Conservation (phyloP, 140 eudicot species). For the Ambrosia hybrid region DNA sequence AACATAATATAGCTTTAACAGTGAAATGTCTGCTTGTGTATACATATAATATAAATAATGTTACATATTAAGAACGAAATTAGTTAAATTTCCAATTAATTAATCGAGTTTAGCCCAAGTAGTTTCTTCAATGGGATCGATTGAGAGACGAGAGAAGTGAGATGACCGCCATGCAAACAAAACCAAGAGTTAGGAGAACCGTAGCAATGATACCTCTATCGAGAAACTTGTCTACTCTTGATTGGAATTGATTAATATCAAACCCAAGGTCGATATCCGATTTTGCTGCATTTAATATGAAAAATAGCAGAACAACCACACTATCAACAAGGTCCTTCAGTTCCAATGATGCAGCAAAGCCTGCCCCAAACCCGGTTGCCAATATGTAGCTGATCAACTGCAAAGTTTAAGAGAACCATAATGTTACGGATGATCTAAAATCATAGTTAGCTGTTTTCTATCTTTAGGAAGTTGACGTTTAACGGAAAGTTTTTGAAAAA, state of each 20-base stretch:
- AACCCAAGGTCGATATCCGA: neutral
- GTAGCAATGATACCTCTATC: constrained; percentile 34
- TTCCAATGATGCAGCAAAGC: constrained; percentile 44
- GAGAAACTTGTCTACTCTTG: constrained; percentile 19
- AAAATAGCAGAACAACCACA: constrained; percentile 8
- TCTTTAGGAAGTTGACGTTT: too few relatives aligned
- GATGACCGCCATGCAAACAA: constrained; percentile 36
- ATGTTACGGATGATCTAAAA: too few relatives aligned
- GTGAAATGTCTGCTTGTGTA: too few relatives aligned
- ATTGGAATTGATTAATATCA: constrained; percentile 11
- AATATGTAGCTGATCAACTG: constrained; percentile 41
- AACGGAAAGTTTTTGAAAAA: too few relatives aligned
- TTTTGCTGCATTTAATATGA: neutral
- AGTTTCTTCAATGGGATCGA: constrained; percentile 1
- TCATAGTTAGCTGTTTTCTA: too few relatives aligned
- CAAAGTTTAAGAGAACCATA: neutral
- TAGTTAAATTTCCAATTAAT: too few relatives aligned
- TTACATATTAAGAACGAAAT: too few relatives aligned
- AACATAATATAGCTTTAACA: too few relatives aligned
- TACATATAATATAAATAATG: too few relatives aligned
- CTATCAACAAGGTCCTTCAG: constrained; percentile 9
- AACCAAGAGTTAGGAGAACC: constrained; percentile 39
- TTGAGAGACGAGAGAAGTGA: constrained; percentile 41
- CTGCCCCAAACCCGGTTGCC: constrained; percentile 57
- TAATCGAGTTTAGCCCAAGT: constrained; percentile 9